Percentiles rank a stretch among this genome's conserved stretches.
These are phyloP conservation scores for Alectoria sarmentosa DNA, from an alignment of 495 filamentous ascomycete genomes.

Conservation along the genomic window DNA sequence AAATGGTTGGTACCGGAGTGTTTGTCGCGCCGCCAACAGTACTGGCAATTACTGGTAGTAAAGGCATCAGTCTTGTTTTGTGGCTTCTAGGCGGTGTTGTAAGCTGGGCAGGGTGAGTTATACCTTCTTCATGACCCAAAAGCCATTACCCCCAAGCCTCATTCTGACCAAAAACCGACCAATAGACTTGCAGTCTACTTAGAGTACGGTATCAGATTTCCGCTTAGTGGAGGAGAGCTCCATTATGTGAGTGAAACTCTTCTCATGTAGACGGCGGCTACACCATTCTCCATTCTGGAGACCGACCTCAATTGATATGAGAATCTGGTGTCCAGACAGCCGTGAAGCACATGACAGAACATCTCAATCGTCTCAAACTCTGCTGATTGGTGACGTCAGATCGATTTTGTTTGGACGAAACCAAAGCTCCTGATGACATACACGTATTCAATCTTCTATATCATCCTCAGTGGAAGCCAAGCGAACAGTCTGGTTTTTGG, in stretches of 20 bases:
- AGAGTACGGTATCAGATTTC: not conserved
- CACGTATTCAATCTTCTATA: constrained; percentile 2
- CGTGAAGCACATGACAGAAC: not conserved
- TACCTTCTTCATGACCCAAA: not conserved
- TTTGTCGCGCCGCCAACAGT: not conserved
- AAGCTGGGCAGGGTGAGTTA: not conserved
- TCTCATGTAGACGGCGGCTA: not conserved
- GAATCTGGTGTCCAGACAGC: not conserved
- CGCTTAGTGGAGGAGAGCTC: not conserved
- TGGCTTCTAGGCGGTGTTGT: not conserved
- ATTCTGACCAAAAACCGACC: not conserved
- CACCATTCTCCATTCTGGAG: not conserved
- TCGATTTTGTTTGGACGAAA: not conserved
- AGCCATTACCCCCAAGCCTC: not conserved
- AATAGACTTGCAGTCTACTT: not conserved
- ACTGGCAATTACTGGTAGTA: not conserved
- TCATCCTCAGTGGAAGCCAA: constrained; percentile 1
- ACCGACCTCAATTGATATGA: not conserved
- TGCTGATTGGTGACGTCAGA: not conserved
- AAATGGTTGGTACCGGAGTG: not conserved
- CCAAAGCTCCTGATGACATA: constrained; percentile 1
- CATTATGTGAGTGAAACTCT: constrained; percentile 2
- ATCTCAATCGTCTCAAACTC: not conserved
- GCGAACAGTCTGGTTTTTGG: not conserved
- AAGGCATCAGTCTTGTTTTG: not conserved